Conservation (phyloP, 2,329 filamentous ascomycete genomes). For the Aspergillus bombycis region DNA sequence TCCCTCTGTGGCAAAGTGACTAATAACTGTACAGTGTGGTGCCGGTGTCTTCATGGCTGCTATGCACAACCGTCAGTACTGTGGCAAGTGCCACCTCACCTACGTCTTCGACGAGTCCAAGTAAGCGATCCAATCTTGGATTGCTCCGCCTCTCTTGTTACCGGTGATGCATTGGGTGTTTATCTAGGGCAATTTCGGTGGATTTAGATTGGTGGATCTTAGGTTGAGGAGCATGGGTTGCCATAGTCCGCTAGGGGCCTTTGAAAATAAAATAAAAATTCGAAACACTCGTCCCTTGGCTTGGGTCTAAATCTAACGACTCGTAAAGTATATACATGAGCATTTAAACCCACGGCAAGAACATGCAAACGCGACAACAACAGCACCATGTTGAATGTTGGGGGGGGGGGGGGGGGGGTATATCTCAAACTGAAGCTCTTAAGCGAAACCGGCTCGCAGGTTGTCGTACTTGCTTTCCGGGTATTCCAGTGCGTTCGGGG, state of each 20-base stretch:
- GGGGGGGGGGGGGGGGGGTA: no score
- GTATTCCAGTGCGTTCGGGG: constrained; percentile 38
- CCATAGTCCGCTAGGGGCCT: constrained; percentile 20
- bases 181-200: constrained; percentile 16
- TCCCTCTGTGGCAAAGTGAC: constrained; percentile 38
- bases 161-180: constrained; percentile 17
- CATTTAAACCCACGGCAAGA: constrained; percentile 1
- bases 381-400: not conserved
- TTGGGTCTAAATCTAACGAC: constrained; percentile 7
- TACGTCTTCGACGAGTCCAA: constrained; percentile 71
- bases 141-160: constrained; percentile 17
- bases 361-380: constrained; percentile 1
- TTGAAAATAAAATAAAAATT: constrained; percentile 23
- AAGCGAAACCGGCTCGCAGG: constrained; percentile 34
- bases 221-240: constrained; percentile 21
- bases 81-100: constrained; percentile 71
- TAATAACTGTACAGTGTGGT: constrained; percentile 71
- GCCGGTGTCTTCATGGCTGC: constrained; percentile 99
- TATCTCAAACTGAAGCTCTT: constrained; percentile 2
- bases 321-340: constrained; percentile 15
- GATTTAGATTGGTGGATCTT: constrained; percentile 15
- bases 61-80: constrained; percentile 99
- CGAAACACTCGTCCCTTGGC: constrained; percentile 10
- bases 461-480: constrained; percentile 48
- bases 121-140: constrained; percentile 41